Evolutionary conservation across 139 green algal species (phyloP).

Genomic region (Picochlorum sp.): DNA sequence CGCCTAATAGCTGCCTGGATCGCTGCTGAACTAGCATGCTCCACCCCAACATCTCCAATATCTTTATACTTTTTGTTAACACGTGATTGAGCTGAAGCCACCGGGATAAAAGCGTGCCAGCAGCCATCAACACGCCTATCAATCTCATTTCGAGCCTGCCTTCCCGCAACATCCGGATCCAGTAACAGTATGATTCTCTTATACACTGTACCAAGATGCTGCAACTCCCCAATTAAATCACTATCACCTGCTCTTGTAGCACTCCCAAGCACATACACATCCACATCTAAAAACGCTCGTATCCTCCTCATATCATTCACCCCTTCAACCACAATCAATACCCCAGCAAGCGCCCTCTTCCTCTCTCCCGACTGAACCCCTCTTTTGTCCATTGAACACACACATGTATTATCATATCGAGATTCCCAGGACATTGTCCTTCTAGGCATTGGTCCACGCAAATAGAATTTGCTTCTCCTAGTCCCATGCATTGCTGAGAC

Average conservation of each 20-base stretch:
- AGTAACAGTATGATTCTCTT: conserved; percentile 28
- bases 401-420: too few species aligned
- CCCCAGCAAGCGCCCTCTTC: neutral
- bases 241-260: conserved; percentile 2
- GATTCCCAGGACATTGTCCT: too few species aligned
- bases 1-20: conserved; percentile 19
- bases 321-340: conserved; percentile 24
- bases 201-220: neutral
- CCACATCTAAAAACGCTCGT: neutral
- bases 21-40: conserved; percentile 27
- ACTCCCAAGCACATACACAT: conserved; percentile 11
- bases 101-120: conserved; percentile 37
- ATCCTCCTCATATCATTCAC: conserved; percentile 25
- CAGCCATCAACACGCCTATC: conserved; percentile 16
- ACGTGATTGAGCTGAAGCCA: conserved; percentile 6
- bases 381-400: neutral
- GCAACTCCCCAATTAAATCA: neutral
- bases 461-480: too few species aligned
- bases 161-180: conserved; percentile 41
- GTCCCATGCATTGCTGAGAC: too few species aligned
- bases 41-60: conserved; percentile 37
- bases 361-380: neutral
- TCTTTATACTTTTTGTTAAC: conserved; percentile 20
- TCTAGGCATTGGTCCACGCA: too few species aligned
- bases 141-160: conserved; percentile 26